Conservation (phyloP, 1,284 basidiomycete species). For the Omphalotus olearius region DNA sequence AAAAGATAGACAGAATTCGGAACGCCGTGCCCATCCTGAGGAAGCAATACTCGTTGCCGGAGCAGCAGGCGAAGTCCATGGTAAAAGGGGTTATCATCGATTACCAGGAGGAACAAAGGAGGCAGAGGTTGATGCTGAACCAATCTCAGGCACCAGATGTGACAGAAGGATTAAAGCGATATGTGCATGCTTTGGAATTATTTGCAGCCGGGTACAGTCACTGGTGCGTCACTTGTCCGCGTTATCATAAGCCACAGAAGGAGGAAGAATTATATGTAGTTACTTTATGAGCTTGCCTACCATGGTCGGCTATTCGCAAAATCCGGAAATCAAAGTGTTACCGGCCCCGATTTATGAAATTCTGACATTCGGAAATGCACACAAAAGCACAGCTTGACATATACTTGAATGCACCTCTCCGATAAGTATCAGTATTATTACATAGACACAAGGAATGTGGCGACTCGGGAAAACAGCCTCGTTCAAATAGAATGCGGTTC, state of each 20-base stretch:
- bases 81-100: constrained; percentile 19
- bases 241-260: background rate
- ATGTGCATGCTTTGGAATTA: constrained; percentile 16
- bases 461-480: too few species aligned
- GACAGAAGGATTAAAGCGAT: constrained; percentile 11
- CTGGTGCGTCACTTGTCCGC: constrained; percentile 20
- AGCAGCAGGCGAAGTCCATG: constrained; percentile 13
- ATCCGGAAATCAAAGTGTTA: too few species aligned
- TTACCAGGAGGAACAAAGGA: constrained; percentile 16
- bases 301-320: too few species aligned
- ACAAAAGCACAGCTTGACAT: too few species aligned
- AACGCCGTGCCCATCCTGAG: constrained; percentile 20
- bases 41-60: constrained; percentile 16
- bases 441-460: too few species aligned
- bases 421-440: too few species aligned
- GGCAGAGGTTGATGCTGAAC: constrained; percentile 4
- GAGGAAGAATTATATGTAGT: background rate
- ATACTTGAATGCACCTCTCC: too few species aligned
- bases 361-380: too few species aligned
- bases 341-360: too few species aligned
- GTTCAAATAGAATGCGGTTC: too few species aligned
- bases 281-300: too few species aligned
- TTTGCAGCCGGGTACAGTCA: constrained; percentile 20
- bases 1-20: constrained; percentile 17
- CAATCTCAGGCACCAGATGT: background rate